These are phyloP conservation scores for Hydrangea macrophylla DNA, from an alignment of 148 eudicot species.

Conservation along the genomic window DNA sequence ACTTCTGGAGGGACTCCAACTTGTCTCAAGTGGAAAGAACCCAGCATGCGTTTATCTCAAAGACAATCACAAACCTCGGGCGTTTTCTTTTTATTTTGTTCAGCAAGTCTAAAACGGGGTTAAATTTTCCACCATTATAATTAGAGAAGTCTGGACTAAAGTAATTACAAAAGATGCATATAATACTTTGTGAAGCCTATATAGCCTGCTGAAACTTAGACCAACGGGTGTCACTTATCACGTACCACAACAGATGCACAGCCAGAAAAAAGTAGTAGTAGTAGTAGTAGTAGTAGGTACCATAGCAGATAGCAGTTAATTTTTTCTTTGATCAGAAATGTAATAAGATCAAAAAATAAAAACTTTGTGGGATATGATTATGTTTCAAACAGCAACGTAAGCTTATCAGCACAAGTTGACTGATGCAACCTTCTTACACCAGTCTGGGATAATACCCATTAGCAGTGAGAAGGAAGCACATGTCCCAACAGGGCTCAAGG, in stretches of 20 bases:
- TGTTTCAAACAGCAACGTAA: neutral
- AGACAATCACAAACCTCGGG: slow-evolving; percentile 1
- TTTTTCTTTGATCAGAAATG: too few species aligned
- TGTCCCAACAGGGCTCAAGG: too few species aligned
- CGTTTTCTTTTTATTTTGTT: neutral
- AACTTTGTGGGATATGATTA: neutral
- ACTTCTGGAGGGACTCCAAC: neutral
- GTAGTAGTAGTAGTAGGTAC: too few species aligned
- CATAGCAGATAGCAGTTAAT: too few species aligned
- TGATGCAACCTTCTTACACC: too few species aligned
- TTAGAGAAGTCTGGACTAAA: slow-evolving; percentile 2
- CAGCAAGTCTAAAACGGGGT: neutral
- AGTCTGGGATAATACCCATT: too few species aligned
- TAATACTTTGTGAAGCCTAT: too few species aligned
- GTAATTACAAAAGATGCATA: neutral
- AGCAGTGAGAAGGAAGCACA: too few species aligned
- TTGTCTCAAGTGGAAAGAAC: neutral
- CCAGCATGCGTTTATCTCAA: neutral
- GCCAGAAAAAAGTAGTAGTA: neutral
- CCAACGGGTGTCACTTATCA: neutral
- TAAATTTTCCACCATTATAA: slow-evolving; percentile 4
- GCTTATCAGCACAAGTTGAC: neutral
- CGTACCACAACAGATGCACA: neutral
- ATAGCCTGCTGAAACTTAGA: neutral
- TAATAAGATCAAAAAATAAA: neutral